Base-by-base conservation (phyloP, 352 stramenopile species). In the Bremia lactucae region DNA sequence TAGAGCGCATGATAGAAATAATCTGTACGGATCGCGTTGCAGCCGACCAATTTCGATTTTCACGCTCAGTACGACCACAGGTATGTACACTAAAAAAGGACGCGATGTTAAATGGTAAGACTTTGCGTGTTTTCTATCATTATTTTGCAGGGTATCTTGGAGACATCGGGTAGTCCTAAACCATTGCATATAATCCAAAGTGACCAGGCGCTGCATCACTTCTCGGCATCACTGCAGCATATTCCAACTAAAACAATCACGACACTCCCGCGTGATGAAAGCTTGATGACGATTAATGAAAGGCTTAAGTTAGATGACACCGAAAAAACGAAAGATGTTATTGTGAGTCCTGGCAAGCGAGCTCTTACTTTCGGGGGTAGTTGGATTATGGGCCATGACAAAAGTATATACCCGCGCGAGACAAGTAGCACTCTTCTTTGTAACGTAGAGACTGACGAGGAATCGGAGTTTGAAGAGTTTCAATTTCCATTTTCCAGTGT, bases 301-400 rank as follows among this genome's bases (percentile, higher is more conserved):
- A 50, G 55, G 16, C 53, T 53, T 9, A 65, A 62, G 4, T 28
- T 28, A 7, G 35, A 37, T 7, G 45, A 68, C 9, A 34, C 13
- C 0, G 42, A 65, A 10, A 40, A 63, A 13, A 62, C 59, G 25
- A 39, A 53, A 34, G 8, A 45, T 8, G 13, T 48, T 10, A 16
- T 45, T 31, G 34, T 37, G 6, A 23, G 33, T 36, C 31, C 53
- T 15, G 41, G 51, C 9, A 53, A 62, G 3, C 49, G 43, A 4
- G 15, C 52, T 2, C 23, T 48, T 6, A 59, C 66, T n/a, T 87
- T 71, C 44, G 79, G 76, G 0, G 71, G 72, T 15, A 82, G 77
- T 34, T 92, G 79, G 79, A 86, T 92, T 33, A 45, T 92, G 22
- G 79, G 79, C n/a, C 68, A 68, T 13, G 58, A 87, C 23, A 87